phyloP scores from a whole-genome alignment of 208 protist genomes.

The Wallacemonas collosoma region DNA sequence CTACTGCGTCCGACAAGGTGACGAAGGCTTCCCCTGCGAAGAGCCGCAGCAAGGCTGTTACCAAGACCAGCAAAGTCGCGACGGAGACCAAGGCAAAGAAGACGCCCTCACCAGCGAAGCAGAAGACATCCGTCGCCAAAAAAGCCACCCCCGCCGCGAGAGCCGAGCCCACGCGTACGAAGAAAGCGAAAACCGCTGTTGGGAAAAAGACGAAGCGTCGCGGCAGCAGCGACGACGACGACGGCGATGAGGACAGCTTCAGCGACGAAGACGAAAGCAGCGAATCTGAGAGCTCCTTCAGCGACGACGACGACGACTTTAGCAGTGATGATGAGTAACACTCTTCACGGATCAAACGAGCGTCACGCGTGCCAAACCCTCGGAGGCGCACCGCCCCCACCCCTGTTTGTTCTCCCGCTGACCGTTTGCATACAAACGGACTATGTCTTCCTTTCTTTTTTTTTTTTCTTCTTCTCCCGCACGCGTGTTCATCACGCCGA shows the following conservation, averaged over 20 bases:
- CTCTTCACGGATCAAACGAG: background rate
- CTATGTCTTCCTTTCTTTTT: no score
- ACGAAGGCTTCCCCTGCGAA: background rate
- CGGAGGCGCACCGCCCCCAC: conserved; percentile 6
- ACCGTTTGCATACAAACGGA: conserved; percentile 1
- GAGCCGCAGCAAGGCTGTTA: background rate
- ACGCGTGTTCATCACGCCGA: no score
- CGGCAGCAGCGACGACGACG: conserved; percentile 23
- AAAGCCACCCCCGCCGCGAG: conserved; percentile 1
- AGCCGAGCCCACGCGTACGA: conserved; percentile 14
- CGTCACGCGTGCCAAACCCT: background rate
- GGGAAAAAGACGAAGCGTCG: conserved; percentile 28
- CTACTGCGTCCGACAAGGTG: background rate
- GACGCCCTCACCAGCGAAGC: conserved; percentile 2
- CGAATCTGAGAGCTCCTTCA: conserved; percentile 19
- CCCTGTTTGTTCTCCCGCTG: conserved; percentile 21
- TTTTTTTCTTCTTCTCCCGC: no score
- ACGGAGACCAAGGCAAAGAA: conserved; percentile 7
- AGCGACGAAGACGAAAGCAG: conserved; percentile 16
- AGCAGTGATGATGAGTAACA: conserved; percentile 17
- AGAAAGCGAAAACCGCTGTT: background rate
- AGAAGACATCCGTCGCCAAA: conserved; percentile 10
- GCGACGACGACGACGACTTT: conserved; percentile 25
- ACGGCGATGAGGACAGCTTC: conserved; percentile 22
- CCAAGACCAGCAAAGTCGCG: background rate